These are phyloP conservation scores for Schizopora paradoxa DNA, from an alignment of 1,284 basidiomycete genomes.

Conservation along the genomic window DNA sequence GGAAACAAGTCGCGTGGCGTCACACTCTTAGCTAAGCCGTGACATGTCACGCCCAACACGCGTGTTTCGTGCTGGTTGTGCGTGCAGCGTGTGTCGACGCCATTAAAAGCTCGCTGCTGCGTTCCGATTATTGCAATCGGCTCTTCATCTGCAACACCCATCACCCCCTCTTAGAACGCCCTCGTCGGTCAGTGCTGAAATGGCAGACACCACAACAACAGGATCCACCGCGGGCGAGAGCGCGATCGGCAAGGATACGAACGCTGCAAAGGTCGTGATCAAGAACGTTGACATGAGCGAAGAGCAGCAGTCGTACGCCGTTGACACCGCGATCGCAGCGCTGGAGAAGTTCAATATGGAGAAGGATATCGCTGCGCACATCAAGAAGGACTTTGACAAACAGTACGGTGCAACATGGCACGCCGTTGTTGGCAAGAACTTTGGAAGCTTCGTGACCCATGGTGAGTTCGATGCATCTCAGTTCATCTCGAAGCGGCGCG, in stretches of 20 bases:
- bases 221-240: constrained; percentile 3
- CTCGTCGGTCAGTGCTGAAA: too few relatives aligned
- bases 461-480: constrained; percentile 74
- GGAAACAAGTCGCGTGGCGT: too few relatives aligned
- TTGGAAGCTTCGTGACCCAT: constrained; percentile 96
- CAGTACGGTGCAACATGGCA: constrained; percentile 94
- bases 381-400: constrained; percentile 97
- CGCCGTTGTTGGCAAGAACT: constrained; percentile 96
- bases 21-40: too few relatives aligned
- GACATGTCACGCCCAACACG: too few relatives aligned
- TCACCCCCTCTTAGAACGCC: too few relatives aligned
- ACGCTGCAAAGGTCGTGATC: constrained; percentile 82
- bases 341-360: constrained; percentile 91
- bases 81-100: too few relatives aligned
- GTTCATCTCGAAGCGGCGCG: constrained; percentile 12
- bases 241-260: constrained; percentile 29
- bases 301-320: constrained; percentile 91
- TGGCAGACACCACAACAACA: constrained; percentile 6
- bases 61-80: too few relatives aligned
- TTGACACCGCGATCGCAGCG: constrained; percentile 82
- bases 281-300: constrained; percentile 98
- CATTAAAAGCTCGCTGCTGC: too few relatives aligned
- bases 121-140: too few relatives aligned
- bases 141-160: too few relatives aligned
- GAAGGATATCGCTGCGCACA: constrained; percentile 95